Evolutionary conservation across 768 basidiomycete genomes (phyloP).

Genomic region (Tulasnella sp.): DNA sequence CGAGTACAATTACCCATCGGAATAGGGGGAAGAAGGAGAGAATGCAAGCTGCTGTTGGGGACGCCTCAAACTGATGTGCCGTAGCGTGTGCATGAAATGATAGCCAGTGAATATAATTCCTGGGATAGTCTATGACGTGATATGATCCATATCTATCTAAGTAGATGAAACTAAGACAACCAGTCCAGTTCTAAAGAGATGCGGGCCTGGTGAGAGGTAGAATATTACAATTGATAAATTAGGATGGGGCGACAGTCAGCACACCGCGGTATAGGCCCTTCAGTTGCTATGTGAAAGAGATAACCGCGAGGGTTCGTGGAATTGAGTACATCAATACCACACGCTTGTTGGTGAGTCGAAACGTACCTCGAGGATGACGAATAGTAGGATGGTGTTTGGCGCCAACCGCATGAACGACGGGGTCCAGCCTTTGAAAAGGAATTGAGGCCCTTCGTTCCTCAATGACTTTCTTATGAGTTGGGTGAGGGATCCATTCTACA

Average conservation of each 20-base stretch:
- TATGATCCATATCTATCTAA: too few species aligned
- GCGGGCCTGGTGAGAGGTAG: too few species aligned
- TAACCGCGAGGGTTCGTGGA: too few species aligned
- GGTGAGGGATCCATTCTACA: constrained; percentile 7
- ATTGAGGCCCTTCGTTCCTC: constrained; percentile 10
- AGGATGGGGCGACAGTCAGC: neutral
- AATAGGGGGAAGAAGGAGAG: constrained; percentile 5
- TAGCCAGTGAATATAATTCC: neutral
- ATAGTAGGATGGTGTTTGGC: constrained; percentile 18
- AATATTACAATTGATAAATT: too few species aligned
- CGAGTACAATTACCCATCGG: neutral
- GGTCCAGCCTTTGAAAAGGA: constrained; percentile 19
- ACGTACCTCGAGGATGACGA: constrained; percentile 18
- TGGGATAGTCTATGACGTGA: too few species aligned
- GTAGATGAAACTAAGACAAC: too few species aligned
- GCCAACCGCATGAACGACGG: constrained; percentile 17
- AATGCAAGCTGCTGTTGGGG: neutral
- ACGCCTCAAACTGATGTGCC: too few species aligned
- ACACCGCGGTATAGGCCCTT: neutral
- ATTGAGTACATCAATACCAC: too few species aligned
- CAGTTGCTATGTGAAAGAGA: neutral
- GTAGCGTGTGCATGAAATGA: neutral
- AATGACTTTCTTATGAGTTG: constrained; percentile 12
- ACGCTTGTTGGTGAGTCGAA: too few species aligned
- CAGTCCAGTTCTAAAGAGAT: too few species aligned